These are phyloP conservation scores for Pyrenophora seminiperda DNA, from an alignment of 2,329 filamentous ascomycete genomes.

Conservation along the genomic window DNA sequence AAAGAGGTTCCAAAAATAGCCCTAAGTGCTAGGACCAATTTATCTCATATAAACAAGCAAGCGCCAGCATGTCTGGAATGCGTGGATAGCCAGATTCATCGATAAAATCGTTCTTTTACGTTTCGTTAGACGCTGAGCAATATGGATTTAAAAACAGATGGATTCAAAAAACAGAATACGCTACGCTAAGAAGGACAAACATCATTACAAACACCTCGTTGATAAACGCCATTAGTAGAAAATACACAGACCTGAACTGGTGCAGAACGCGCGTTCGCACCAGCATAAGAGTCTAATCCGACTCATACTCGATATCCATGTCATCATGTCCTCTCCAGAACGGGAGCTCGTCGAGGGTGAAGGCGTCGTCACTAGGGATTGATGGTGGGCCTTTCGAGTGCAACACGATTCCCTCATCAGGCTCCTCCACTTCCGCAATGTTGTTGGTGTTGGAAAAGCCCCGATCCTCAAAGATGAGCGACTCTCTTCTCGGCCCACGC, in stretches of 20 bases:
- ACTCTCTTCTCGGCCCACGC: conserved; percentile 42
- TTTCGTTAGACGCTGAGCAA: conserved; percentile 3
- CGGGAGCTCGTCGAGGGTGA: conserved; percentile 46
- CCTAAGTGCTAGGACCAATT: conserved; percentile 1
- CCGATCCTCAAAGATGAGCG: conserved; percentile 48
- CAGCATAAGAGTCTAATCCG: conserved; percentile 18
- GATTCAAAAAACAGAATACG: conserved; percentile 1
- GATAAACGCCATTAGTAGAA: conserved; percentile 2
- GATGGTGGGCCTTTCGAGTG: conserved; percentile 44
- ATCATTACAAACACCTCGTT: conserved; percentile 7
- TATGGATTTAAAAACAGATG: conserved; percentile 9
- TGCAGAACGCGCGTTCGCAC: not conserved
- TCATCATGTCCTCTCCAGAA: conserved; percentile 42
- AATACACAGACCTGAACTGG: not conserved
- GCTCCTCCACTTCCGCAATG: conserved; percentile 47
- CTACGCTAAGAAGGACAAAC: conserved; percentile 6
- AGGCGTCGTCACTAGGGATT: conserved; percentile 47
- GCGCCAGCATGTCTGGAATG: conserved; percentile 1
- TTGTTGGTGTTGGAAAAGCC: conserved; percentile 46
- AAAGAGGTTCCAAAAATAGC: conserved; percentile 13
- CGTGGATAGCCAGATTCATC: not conserved
- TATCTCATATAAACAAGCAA: conserved; percentile 1
- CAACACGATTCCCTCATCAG: conserved; percentile 37
- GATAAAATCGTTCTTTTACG: not conserved
- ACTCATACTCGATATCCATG: conserved; percentile 37